Evolutionary conservation across 805 yeast genomes (phyloP), one percentile per base, ranked within the genome.

Genomic region (Starmerella floris): DNA sequence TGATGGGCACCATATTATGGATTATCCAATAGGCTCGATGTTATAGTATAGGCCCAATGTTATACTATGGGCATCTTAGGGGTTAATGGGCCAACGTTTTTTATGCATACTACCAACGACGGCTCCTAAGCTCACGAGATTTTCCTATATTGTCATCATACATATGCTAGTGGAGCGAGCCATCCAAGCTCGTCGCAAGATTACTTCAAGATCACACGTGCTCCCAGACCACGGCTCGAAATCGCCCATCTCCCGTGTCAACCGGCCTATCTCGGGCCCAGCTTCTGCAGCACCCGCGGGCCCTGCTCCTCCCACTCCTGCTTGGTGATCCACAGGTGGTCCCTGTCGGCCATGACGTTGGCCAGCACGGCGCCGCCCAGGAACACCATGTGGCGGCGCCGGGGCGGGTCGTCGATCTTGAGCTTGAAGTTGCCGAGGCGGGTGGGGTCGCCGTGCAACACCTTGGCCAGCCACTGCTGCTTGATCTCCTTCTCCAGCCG

Each of bases 271-370:
- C 97, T 76, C 45, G 96, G 95, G 6, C 97, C 98, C 56, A 91
- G 76, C 64, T 91, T 91, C 28, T 72, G 65, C 62, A 91, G 73
- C 11, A 83, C 74, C 30, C 87, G 72, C 34, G 94, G 74, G 26
- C 98, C 98, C 58, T 81, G 84, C 67, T 91, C 98, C 61, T 84
- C 91, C 97, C 97, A 91, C 65, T 91, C 98, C 60, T 81, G 84
- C 61, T 82, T 87, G 41, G 83, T 70, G 53, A 91, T 75, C 98
- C 98, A 91, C 94, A 91, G 83, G 58, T 87, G 96, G 52, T 87
- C 96, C 63, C 88, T 91, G 62, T 87, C 95, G 37, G 94, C 94
- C 97, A 91, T 91, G 54, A 91, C 88, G 59, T 82, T 84, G 27
- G 98, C 97, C 59, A 91, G 71, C 19, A 91, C 97, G 4, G 97